Conservation (phyloP, 2,329 filamentous ascomycete genomes). For the Talaromyces funiculosus region DNA sequence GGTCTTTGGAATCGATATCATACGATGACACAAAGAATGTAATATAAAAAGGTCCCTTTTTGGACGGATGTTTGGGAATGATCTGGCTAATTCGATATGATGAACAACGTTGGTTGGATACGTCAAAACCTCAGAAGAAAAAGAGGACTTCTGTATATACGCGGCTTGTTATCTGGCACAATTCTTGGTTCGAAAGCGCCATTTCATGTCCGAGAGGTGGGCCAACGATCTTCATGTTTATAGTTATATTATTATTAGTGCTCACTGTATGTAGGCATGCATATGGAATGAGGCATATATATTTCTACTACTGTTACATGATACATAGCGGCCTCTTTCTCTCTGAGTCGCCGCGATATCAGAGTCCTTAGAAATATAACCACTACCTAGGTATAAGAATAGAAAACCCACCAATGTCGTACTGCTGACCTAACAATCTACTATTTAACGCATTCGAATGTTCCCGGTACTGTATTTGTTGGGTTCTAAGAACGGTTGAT, state of each 20-base stretch:
- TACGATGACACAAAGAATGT: conserved; percentile 1
- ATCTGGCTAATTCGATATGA: background rate
- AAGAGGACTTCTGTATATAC: background rate
- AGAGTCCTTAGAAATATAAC: too few relatives aligned
- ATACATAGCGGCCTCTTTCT: too few relatives aligned
- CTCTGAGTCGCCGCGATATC: too few relatives aligned
- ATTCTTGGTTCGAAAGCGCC: background rate
- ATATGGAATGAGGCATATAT: background rate
- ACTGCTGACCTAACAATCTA: too few relatives aligned
- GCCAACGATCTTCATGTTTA: background rate
- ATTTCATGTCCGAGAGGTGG: background rate
- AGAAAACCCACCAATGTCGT: background rate
- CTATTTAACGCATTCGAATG: too few relatives aligned
- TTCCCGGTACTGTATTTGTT: too few relatives aligned
- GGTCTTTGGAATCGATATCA: background rate
- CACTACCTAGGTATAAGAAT: background rate
- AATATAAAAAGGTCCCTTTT: background rate
- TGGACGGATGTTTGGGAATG: background rate
- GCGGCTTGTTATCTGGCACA: background rate
- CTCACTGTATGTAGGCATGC: background rate
- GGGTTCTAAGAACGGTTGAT: too few relatives aligned
- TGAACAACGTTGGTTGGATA: background rate
- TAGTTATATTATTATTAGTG: background rate
- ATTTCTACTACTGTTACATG: background rate
- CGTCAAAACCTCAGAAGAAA: background rate